Percentiles rank a stretch among this genome's conserved stretches.
Evolutionary conservation across 1,284 basidiomycete genomes (phyloP).

Genomic region (Fomitopsis palustris): DNA sequence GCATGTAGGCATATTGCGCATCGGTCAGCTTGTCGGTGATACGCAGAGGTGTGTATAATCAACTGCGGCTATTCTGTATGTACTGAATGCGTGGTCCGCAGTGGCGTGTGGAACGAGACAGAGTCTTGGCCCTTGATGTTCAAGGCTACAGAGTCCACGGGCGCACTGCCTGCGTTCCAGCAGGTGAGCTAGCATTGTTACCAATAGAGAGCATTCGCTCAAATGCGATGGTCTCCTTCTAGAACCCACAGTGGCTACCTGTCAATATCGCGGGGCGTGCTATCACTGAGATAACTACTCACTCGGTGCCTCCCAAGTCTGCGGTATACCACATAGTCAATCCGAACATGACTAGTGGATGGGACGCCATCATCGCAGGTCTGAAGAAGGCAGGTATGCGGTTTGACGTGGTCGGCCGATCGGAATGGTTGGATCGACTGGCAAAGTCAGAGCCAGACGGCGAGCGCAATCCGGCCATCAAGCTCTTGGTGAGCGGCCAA

Average conservation of each 20-base stretch:
- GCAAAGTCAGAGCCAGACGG: slow-evolving; percentile 29
- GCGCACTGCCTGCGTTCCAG: slow-evolving; percentile 40
- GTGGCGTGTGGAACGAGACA: slow-evolving; percentile 60
- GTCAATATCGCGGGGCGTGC: slow-evolving; percentile 51
- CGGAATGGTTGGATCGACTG: slow-evolving; percentile 46
- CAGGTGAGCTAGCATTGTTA: slow-evolving; percentile 29
- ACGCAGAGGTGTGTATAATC: slow-evolving; percentile 24
- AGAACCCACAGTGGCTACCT: slow-evolving; percentile 53
- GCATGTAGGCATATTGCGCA: slow-evolving; percentile 39
- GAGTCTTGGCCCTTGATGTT: slow-evolving; percentile 39
- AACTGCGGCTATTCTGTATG: not conserved
- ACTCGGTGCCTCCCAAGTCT: slow-evolving; percentile 10
- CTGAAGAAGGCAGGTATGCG: slow-evolving; percentile 38
- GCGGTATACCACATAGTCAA: slow-evolving; percentile 49
- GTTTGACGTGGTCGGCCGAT: slow-evolving; percentile 41
- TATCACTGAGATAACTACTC: slow-evolving; percentile 42
- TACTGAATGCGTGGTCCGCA: slow-evolving; percentile 2
- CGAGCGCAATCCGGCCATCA: slow-evolving; percentile 10
- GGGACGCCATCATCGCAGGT: slow-evolving; percentile 41
- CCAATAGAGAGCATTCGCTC: too few species aligned
- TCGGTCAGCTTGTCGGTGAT: slow-evolving; percentile 54
- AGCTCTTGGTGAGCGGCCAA: slow-evolving; percentile 7
- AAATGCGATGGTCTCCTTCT: not conserved
- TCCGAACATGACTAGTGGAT: slow-evolving; percentile 32
- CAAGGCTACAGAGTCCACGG: slow-evolving; percentile 37